Conservation (phyloP, 1,284 basidiomycete genomes). For the Lignosus rhinocerotis region DNA sequence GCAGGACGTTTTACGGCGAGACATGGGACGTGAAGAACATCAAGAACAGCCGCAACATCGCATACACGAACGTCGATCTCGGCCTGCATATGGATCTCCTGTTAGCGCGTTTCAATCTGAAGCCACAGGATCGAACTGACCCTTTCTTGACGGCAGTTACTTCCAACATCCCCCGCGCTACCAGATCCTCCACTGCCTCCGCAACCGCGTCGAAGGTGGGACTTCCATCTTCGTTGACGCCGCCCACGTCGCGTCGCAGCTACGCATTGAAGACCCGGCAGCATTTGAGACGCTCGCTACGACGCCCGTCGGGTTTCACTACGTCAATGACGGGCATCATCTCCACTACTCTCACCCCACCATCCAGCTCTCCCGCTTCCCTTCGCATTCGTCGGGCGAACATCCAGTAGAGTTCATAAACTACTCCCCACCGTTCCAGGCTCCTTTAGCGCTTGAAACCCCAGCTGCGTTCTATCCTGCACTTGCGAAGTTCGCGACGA, state of each 20-base stretch:
- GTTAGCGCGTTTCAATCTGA: conserved; percentile 47
- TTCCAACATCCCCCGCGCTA: conserved; percentile 89
- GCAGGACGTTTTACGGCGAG: conserved; percentile 89
- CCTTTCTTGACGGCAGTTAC: conserved; percentile 53
- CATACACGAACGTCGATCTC: conserved; percentile 90
- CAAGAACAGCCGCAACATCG: conserved; percentile 83
- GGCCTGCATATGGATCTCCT: conserved; percentile 92
- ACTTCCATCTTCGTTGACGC: conserved; percentile 89
- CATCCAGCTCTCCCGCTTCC: conserved; percentile 58
- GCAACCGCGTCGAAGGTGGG: conserved; percentile 84
- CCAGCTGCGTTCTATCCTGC: conserved; percentile 66
- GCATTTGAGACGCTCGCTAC: conserved; percentile 63
- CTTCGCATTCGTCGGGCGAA: conserved; percentile 11
- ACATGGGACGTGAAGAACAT: conserved; percentile 90
- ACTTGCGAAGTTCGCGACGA: conserved; percentile 59
- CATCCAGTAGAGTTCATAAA: conserved; percentile 67
- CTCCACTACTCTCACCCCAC: conserved; percentile 81
- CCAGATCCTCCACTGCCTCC: conserved; percentile 89
- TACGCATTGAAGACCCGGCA: conserved; percentile 52
- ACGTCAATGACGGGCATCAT: conserved; percentile 89
- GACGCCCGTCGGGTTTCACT: conserved; percentile 83
- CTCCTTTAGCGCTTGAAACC: conserved; percentile 60
- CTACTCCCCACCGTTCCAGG: conserved; percentile 97
- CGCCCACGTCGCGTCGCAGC: conserved; percentile 61
- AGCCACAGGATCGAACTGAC: background rate